These are phyloP conservation scores for Pleurotus tuber-regium DNA, from an alignment of 768 basidiomycete species.

Conservation along the genomic window DNA sequence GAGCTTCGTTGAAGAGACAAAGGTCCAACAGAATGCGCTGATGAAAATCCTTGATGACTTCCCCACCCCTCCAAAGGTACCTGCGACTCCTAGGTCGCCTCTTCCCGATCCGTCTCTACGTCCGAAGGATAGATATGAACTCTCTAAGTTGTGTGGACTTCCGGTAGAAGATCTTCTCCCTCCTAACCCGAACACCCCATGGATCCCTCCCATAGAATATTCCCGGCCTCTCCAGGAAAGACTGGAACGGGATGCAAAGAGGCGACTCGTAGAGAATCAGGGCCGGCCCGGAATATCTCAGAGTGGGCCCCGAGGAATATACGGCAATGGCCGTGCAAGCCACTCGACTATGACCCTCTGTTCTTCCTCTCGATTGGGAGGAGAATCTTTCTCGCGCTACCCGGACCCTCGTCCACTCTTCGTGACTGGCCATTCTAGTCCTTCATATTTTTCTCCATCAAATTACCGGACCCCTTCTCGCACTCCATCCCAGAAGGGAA, in stretches of 20 bases:
- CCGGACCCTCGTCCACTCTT: neutral
- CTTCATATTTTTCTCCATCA: neutral
- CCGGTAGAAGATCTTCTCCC: slow-evolving; percentile 4
- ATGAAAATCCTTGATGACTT: neutral
- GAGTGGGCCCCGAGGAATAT: neutral
- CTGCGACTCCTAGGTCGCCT: neutral
- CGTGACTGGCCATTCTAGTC: neutral
- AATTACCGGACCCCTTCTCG: neutral
- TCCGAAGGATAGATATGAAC: neutral
- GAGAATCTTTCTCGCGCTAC: neutral
- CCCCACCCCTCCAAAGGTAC: neutral
- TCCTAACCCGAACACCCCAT: slow-evolving; percentile 3
- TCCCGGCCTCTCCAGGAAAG: neutral
- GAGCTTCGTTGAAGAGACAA: neutral
- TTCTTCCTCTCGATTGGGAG: neutral
- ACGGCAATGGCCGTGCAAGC: slow-evolving; percentile 1
- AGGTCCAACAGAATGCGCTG: neutral
- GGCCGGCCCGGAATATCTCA: neutral
- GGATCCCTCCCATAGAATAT: neutral
- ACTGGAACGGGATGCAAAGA: neutral
- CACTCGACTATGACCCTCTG: slow-evolving; percentile 3
- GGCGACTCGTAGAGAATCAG: neutral
- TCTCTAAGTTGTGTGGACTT: neutral
- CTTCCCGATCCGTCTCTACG: neutral
- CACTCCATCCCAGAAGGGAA: neutral